Evolutionary conservation across 179 eudicot genomes (phyloP).

Genomic region (Sideroxylon spinosum): DNA sequence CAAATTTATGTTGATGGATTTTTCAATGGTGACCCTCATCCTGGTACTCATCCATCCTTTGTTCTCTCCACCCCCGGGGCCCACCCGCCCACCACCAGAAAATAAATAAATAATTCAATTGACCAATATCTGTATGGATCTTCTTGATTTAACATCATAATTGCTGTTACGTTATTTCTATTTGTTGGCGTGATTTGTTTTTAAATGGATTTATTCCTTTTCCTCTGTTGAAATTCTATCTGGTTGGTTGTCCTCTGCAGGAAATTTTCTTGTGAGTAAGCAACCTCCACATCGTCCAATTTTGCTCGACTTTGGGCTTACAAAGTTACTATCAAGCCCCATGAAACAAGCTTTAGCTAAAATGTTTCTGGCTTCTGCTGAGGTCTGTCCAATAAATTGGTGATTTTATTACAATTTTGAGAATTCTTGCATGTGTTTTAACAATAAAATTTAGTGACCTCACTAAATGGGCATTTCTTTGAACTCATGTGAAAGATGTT

Average conservation of each 20-base stretch:
- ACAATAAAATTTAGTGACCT: neutral
- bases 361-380: conserved; percentile 90
- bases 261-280: conserved; percentile 97
- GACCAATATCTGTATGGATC: conserved; percentile 2
- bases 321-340: conserved; percentile 69
- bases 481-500: neutral
- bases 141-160: neutral
- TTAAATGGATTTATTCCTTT: neutral
- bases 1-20: conserved; percentile 97
- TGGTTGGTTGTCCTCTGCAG: conserved; percentile 30
- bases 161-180: neutral
- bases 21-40: conserved; percentile 98
- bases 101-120: no score
- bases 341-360: conserved; percentile 95
- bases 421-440: neutral
- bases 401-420: neutral
- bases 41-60: conserved; percentile 51
- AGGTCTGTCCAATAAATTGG: conserved; percentile 47
- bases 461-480: neutral
- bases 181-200: neutral
- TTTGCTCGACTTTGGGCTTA: conserved; percentile 91
- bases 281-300: conserved; percentile 85
- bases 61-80: conserved; percentile 2
- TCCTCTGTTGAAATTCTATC: neutral
- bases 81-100: no score